Conservation (phyloP, 345 rosid genomes). For the Lumnitzera racemosa region DNA sequence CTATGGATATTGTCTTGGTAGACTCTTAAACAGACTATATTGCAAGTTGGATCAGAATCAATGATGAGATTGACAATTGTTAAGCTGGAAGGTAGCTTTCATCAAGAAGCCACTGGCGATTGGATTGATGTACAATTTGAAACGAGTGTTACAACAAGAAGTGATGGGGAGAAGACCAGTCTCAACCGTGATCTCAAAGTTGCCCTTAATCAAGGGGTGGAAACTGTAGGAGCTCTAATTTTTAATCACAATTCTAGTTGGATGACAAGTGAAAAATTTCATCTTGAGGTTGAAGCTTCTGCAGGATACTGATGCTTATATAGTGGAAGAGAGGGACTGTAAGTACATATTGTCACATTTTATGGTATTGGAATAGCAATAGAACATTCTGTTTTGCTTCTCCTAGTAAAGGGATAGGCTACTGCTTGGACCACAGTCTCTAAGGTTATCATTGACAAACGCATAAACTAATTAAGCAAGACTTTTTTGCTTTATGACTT, state of each 20-base stretch:
- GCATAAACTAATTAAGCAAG: too few species aligned
- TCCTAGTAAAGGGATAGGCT: too few species aligned
- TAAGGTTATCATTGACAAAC: too few species aligned
- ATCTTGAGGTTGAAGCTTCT: constrained; percentile 1
- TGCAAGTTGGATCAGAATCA: background rate
- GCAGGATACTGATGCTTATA: background rate
- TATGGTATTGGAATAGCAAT: too few species aligned
- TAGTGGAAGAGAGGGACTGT: background rate
- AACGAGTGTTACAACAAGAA: background rate
- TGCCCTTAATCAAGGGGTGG: background rate
- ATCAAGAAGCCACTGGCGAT: background rate
- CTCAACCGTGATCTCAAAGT: background rate
- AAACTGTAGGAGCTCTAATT: background rate
- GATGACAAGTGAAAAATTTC: constrained; percentile 1
- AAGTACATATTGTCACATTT: too few species aligned
- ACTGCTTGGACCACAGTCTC: too few species aligned
- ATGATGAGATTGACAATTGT: background rate
- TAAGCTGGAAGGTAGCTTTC: background rate
- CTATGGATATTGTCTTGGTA: constrained; percentile 1
- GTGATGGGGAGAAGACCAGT: background rate
- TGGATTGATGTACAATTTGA: constrained; percentile 1
- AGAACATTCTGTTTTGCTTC: too few species aligned
- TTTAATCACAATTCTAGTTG: background rate
- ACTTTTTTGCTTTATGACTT: too few species aligned
- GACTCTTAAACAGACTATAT: background rate